Percentiles rank a stretch among this genome's conserved stretches.
phyloP scores from a whole-genome alignment of 2,329 filamentous ascomycete genomes.

The Cladosporium phlei region DNA sequence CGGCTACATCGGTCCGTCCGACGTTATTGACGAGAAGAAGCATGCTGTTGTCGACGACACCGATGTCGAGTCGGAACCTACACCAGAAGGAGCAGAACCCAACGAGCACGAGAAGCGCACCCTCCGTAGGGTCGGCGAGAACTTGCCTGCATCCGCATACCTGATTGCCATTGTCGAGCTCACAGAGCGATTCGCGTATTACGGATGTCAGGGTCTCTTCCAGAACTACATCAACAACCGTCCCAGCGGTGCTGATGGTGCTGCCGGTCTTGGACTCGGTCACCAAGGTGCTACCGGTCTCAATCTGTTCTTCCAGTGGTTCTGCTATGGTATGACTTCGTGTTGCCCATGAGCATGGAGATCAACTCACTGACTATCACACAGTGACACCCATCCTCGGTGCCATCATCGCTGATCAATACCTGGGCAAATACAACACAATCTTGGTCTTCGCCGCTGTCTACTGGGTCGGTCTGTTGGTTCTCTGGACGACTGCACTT shows the following conservation, averaged over 20 bases:
- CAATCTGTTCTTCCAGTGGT: conserved; percentile 47
- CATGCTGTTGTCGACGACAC: conserved; percentile 17
- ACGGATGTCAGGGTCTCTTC: conserved; percentile 36
- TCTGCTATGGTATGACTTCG: conserved; percentile 35
- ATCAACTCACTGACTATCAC: not conserved
- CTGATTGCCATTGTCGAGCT: conserved; percentile 48
- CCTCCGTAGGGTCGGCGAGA: conserved; percentile 44
- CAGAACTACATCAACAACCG: conserved; percentile 48
- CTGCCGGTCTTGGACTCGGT: conserved; percentile 37
- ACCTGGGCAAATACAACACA: conserved; percentile 64
- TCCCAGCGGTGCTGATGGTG: conserved; percentile 35
- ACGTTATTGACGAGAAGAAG: conserved; percentile 11
- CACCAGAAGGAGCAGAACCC: conserved; percentile 34
- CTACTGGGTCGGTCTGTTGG: conserved; percentile 61
- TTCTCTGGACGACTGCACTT: conserved; percentile 62
- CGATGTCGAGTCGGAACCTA: conserved; percentile 20
- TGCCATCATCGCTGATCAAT: conserved; percentile 59
- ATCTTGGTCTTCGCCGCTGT: conserved; percentile 62
- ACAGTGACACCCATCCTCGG: conserved; percentile 40
- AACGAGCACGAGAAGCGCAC: conserved; percentile 40
- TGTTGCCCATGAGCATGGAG: not conserved
- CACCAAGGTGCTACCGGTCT: conserved; percentile 42
- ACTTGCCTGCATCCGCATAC: conserved; percentile 44
- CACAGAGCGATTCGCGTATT: conserved; percentile 46
- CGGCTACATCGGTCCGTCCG: conserved; percentile 18